phyloP scores from a whole-genome alignment of 768 basidiomycete species.

The Rhodotorula toruloides region DNA sequence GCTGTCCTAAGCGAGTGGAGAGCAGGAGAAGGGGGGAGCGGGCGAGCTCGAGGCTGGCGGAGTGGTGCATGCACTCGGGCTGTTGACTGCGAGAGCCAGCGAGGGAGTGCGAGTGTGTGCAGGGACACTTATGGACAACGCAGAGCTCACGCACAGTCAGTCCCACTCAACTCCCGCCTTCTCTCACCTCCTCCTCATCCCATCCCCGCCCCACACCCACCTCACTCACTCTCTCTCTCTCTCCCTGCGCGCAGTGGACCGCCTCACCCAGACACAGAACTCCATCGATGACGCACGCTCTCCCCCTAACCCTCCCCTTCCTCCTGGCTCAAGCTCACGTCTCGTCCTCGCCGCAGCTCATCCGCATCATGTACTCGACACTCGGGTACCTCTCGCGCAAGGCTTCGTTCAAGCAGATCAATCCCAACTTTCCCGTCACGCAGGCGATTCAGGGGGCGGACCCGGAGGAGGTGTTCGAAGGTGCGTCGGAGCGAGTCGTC shows the following conservation, averaged over 20 bases:
- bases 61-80: background rate
- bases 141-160: constrained; percentile 25
- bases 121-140: constrained; percentile 12
- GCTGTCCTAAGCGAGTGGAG: constrained; percentile 36
- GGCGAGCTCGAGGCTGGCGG: background rate
- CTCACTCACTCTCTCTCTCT: no score
- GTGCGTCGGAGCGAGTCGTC: background rate
- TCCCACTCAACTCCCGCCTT: background rate
- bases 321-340: background rate
- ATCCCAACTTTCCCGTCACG: constrained; percentile 73
- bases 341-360: constrained; percentile 54
- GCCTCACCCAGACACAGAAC: constrained; percentile 91
- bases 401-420: constrained; percentile 71
- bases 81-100: no score
- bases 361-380: constrained; percentile 79
- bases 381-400: constrained; percentile 73
- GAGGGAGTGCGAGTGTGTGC: no score
- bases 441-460: constrained; percentile 63
- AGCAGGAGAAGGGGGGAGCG: background rate
- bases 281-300: constrained; percentile 74
- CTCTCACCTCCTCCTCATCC: background rate
- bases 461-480: constrained; percentile 4
- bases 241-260: constrained; percentile 65
- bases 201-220: background rate
- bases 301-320: background rate